Percentiles rank a stretch among this genome's conserved stretches.
These are phyloP conservation scores for Candida glucosophila DNA, from an alignment of 1,139 yeast species.

Conservation along the genomic window DNA sequence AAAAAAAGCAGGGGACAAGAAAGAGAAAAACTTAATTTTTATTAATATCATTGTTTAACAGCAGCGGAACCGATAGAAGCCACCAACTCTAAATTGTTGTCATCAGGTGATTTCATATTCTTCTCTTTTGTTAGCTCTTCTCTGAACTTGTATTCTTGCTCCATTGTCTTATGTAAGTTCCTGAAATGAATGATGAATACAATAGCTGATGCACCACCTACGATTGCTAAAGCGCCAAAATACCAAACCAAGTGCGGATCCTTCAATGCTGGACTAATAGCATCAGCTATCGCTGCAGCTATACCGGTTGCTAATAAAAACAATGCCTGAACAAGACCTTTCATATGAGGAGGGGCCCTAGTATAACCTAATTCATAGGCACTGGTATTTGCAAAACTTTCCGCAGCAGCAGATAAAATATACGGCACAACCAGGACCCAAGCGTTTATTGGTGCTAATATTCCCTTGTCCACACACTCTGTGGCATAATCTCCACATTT, in stretches of 20 bases:
- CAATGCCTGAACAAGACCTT: constrained; percentile 59
- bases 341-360: constrained; percentile 59
- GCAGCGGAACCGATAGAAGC: constrained; percentile 1
- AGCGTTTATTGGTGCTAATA: constrained; percentile 44
- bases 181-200: constrained; percentile 40
- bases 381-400: constrained; percentile 61
- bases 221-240: constrained; percentile 41
- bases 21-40: too few relatives aligned
- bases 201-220: constrained; percentile 34
- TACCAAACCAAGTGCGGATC: constrained; percentile 53
- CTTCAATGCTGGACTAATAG: constrained; percentile 42
- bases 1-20: too few relatives aligned
- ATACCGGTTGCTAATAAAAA: constrained; percentile 54
- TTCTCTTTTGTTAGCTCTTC: constrained; percentile 8
- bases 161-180: constrained; percentile 47
- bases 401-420: constrained; percentile 53
- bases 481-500: constrained; percentile 38
- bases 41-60: constrained; percentile 1
- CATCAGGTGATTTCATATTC: not conserved
- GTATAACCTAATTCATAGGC: constrained; percentile 67
- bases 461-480: constrained; percentile 36
- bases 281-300: constrained; percentile 53
- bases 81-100: not conserved
- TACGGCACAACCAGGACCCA: constrained; percentile 48
- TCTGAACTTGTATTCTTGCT: constrained; percentile 24